phyloP scores from a whole-genome alignment of 106 monocot species.

The Chionographis japonica region DNA sequence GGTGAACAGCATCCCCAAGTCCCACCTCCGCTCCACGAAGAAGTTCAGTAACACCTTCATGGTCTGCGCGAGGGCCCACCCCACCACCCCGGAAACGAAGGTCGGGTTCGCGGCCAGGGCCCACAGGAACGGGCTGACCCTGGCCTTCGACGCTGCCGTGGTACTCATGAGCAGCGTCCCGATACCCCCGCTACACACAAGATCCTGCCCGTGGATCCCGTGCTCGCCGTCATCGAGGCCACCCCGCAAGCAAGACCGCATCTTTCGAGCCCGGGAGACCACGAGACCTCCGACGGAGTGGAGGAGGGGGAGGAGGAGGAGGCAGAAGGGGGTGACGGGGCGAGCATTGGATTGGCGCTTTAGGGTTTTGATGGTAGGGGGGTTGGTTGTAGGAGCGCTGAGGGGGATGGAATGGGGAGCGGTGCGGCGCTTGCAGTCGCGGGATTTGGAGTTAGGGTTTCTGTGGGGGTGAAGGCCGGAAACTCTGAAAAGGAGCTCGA shows the following conservation, averaged over 20 bases:
- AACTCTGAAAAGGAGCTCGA: slow-evolving; percentile 17
- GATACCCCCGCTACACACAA: slow-evolving; percentile 25
- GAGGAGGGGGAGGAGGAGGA: slow-evolving; percentile 11
- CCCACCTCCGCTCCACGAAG: slow-evolving; percentile 78
- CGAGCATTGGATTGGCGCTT: slow-evolving; percentile 1
- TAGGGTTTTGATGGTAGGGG: neutral
- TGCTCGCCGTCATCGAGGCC: slow-evolving; percentile 6
- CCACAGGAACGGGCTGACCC: slow-evolving; percentile 50
- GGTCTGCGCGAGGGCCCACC: slow-evolving; percentile 78
- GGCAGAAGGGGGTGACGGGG: neutral
- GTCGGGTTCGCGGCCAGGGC: slow-evolving; percentile 71
- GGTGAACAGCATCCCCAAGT: slow-evolving; percentile 58
- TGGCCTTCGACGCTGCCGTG: slow-evolving; percentile 44
- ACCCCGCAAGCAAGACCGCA: slow-evolving; percentile 18
- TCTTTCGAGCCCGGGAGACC: slow-evolving; percentile 5
- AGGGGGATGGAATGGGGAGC: neutral
- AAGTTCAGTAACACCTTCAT: slow-evolving; percentile 69
- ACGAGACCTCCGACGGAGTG: slow-evolving; percentile 10
- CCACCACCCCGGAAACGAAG: slow-evolving; percentile 77
- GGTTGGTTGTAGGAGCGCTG: neutral
- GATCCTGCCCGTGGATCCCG: slow-evolving; percentile 1
- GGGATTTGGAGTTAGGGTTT: neutral
- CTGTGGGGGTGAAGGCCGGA: neutral
- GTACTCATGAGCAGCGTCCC: slow-evolving; percentile 51
- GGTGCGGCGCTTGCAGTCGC: too few relatives aligned